Evolutionary conservation across 2,329 filamentous ascomycete genomes (phyloP).

Genomic region (Sarocladium kiliense): DNA sequence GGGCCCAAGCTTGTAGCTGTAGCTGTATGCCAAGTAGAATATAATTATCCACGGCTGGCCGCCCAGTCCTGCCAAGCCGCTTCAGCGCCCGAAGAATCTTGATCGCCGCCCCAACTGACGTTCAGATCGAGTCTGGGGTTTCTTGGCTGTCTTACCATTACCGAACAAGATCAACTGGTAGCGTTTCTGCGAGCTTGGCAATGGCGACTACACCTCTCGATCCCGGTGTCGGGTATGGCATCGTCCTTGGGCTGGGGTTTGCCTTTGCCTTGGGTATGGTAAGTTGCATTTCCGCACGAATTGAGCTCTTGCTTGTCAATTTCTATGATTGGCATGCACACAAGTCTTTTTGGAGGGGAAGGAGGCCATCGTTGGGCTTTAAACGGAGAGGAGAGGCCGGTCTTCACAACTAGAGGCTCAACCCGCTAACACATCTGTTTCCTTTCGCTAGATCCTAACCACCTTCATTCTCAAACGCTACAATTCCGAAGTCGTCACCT

Average conservation of each 20-base stretch:
- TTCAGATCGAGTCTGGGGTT: not conserved
- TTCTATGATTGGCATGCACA: too few species aligned
- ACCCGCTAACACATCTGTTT: not conserved
- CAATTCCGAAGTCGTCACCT: constrained; percentile 64
- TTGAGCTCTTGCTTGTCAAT: too few species aligned
- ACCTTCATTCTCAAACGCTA: constrained; percentile 57
- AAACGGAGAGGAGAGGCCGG: constrained; percentile 33
- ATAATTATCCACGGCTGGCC: too few species aligned
- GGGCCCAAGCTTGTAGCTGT: not conserved
- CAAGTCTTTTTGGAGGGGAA: too few species aligned
- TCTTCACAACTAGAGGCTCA: not conserved
- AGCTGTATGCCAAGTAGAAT: too few species aligned
- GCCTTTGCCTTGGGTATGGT: constrained; percentile 51
- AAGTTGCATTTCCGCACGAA: not conserved
- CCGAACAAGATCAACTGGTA: not conserved
- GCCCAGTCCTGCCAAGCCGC: not conserved
- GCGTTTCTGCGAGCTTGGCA: not conserved
- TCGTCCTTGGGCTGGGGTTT: constrained; percentile 33
- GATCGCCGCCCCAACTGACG: not conserved
- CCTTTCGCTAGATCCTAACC: constrained; percentile 38
- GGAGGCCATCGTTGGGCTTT: not conserved
- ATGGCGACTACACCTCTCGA: not conserved
- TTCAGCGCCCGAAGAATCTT: not conserved
- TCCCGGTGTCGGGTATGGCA: constrained; percentile 5
- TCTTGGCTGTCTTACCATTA: not conserved